Percentiles rank a stretch among this genome's conserved stretches.
These are phyloP conservation scores for Reutealis trisperma DNA, from an alignment of 345 rosid genomes.

Conservation along the genomic window DNA sequence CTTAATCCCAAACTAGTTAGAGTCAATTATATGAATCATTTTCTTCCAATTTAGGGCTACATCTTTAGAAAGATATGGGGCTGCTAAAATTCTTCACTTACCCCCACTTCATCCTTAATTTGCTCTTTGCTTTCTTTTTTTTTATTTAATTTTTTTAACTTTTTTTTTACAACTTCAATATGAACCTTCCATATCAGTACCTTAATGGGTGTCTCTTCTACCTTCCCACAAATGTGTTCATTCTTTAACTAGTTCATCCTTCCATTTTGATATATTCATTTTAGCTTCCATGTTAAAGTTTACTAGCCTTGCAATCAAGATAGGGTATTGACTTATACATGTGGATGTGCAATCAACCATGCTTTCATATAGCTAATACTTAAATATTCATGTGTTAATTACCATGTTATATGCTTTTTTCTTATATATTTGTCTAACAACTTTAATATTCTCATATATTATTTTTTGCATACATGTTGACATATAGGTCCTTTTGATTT, in stretches of 20 bases:
- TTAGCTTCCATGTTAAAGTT: not conserved
- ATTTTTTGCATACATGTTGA: too few species aligned
- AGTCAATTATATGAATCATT: too few species aligned
- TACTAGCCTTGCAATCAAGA: not conserved
- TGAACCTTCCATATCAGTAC: not conserved
- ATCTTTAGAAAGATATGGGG: too few species aligned
- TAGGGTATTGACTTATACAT: not conserved
- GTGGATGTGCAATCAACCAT: not conserved
- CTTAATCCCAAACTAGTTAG: too few species aligned
- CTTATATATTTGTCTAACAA: not conserved
- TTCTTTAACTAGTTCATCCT: too few species aligned
- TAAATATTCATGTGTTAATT: not conserved
- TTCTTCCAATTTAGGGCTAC: too few species aligned
- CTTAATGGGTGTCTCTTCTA: not conserved
- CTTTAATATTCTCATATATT: too few species aligned
- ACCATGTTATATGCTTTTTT: not conserved
- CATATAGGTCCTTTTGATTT: not conserved
- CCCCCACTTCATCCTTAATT: not conserved
- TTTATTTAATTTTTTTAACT: too few species aligned
- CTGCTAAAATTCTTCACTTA: too few species aligned
- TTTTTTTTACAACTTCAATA: not conserved
- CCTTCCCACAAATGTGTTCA: not conserved
- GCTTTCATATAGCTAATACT: not conserved
- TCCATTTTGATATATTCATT: not conserved
- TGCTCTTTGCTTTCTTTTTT: not conserved